Evolutionary conservation across 2,329 filamentous ascomycete genomes (phyloP).

Genomic region (Aspergillus candidus): DNA sequence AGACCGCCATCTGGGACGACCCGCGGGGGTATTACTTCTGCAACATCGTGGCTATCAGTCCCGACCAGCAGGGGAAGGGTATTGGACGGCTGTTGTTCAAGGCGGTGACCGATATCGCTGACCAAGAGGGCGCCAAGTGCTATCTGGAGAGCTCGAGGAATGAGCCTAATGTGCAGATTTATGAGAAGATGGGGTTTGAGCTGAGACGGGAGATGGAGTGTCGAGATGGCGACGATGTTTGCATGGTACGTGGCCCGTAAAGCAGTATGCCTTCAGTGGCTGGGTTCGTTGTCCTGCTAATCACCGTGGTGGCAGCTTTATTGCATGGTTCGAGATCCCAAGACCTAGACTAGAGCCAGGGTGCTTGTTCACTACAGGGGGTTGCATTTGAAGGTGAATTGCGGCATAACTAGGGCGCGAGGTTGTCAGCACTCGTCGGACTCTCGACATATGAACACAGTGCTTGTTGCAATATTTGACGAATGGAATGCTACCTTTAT

Average conservation of each 20-base stretch:
- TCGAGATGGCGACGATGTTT: constrained; percentile 54
- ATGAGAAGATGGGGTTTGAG: constrained; percentile 63
- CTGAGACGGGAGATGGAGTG: constrained; percentile 62
- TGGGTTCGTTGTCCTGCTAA: not conserved
- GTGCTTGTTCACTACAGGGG: no score
- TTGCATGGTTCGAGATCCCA: constrained; percentile 23
- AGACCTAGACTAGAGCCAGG: not conserved
- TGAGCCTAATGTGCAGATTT: constrained; percentile 65
- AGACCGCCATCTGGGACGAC: constrained; percentile 60
- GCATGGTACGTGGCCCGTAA: constrained; percentile 38
- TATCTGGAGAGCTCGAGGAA: constrained; percentile 66
- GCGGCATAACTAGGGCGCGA: no score
- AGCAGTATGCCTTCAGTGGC: not conserved
- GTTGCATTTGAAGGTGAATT: no score
- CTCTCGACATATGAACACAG: no score
- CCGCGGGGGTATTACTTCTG: constrained; percentile 68
- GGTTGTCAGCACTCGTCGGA: no score
- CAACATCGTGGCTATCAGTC: constrained; percentile 68
- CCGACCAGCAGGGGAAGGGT: constrained; percentile 59
- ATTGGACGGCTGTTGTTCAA: constrained; percentile 61
- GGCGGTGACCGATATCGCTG: constrained; percentile 58
- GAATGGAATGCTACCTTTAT: no score
- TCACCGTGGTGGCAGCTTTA: constrained; percentile 16
- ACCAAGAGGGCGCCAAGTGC: constrained; percentile 58
- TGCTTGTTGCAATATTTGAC: no score